Evolutionary conservation across 2,329 filamentous ascomycete genomes (phyloP).

Genomic region (Claviceps sp.): DNA sequence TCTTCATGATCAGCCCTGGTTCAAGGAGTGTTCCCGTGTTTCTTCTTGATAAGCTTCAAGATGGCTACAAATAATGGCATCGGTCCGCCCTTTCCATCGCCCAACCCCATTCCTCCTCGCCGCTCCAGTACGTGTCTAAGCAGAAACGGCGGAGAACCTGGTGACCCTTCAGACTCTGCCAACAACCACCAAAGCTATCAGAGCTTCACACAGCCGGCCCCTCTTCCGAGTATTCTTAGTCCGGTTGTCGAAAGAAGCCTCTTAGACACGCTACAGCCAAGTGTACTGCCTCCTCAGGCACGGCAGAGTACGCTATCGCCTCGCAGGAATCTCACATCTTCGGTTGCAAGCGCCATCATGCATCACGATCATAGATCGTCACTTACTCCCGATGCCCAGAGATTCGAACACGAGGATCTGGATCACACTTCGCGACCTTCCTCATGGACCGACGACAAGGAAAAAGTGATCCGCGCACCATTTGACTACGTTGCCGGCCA

Average conservation of each 20-base stretch:
- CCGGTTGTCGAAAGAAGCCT: slow-evolving; percentile 49
- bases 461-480: slow-evolving; percentile 62
- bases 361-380: slow-evolving; percentile 21
- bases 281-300: background rate
- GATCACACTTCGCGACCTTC: slow-evolving; percentile 32
- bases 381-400: slow-evolving; percentile 33
- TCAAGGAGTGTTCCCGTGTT: background rate
- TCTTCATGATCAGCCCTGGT: background rate
- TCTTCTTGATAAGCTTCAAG: background rate
- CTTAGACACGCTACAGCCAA: slow-evolving; percentile 32
- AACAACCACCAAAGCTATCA: slow-evolving; percentile 1
- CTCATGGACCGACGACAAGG: slow-evolving; percentile 61
- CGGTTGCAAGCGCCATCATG: slow-evolving; percentile 11
- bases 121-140: slow-evolving; percentile 40
- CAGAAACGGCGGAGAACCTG: slow-evolving; percentile 7
- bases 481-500: slow-evolving; percentile 70
- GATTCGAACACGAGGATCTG: slow-evolving; percentile 42
- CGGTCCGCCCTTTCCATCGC: background rate
- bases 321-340: background rate
- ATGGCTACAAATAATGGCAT: slow-evolving; percentile 9
- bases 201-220: slow-evolving; percentile 6
- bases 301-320: background rate
- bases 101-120: slow-evolving; percentile 47
- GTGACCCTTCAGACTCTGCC: background rate
- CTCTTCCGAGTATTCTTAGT: slow-evolving; percentile 23